Conservation (phyloP, 202 grass and related monocot species). For the Panicum hallii region DNA sequence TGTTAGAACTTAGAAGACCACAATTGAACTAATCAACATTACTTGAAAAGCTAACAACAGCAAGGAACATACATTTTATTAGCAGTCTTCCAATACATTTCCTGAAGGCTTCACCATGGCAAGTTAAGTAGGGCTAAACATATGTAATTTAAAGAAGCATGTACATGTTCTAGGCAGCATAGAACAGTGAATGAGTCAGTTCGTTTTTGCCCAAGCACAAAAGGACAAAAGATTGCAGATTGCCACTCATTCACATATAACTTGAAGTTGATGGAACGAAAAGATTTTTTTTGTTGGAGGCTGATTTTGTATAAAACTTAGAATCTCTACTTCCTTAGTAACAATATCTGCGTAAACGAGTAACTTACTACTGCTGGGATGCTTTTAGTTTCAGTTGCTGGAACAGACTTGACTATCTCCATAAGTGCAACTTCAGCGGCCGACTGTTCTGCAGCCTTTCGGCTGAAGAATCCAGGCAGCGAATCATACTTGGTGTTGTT, state of each 20-base stretch:
- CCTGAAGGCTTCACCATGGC: neutral
- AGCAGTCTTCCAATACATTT: neutral
- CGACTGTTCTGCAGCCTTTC: conserved; percentile 84
- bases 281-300: neutral
- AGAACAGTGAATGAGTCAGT: neutral
- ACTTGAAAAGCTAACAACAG: conserved; percentile 4
- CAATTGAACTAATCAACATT: neutral
- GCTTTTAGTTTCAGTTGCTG: neutral
- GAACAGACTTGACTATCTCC: conserved; percentile 60
- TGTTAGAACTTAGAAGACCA: neutral
- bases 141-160: conserved; percentile 4
- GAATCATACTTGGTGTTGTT: conserved; percentile 74
- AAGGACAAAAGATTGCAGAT: neutral
- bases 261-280: neutral
- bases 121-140: neutral
- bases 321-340: neutral
- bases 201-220: neutral
- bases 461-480: conserved; percentile 77
- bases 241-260: neutral
- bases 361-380: conserved; percentile 24
- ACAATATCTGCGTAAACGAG: conserved; percentile 18
- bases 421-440: conserved; percentile 83
- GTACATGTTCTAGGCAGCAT: neutral
- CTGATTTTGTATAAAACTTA: neutral
- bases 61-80: neutral